Conservation (phyloP, 1,139 yeast species). For the Pichia sp. region DNA sequence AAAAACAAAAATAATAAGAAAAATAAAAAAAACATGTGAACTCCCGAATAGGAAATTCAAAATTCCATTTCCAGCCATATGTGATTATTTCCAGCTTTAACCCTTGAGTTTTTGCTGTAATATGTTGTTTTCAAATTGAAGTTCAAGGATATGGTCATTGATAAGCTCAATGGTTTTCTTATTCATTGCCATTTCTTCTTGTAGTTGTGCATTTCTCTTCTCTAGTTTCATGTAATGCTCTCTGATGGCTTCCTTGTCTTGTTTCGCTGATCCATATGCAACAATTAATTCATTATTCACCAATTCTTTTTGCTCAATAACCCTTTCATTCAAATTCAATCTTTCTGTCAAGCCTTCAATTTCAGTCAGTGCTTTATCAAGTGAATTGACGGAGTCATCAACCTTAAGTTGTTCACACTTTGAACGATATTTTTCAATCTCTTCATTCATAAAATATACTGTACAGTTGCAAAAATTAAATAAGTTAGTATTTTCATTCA, state of each 20-base stretch:
- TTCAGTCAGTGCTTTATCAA: constrained; percentile 14
- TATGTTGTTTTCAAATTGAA: constrained; percentile 65
- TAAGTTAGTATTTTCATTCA: not conserved
- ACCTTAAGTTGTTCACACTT: constrained; percentile 6
- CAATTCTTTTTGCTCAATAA: constrained; percentile 11
- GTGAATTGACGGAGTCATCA: constrained; percentile 4
- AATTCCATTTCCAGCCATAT: not conserved
- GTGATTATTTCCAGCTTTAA: not conserved
- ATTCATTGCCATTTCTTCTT: constrained; percentile 47
- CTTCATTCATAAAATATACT: constrained; percentile 5
- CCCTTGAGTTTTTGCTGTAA: constrained; percentile 21
- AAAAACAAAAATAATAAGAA: not conserved
- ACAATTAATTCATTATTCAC: constrained; percentile 14
- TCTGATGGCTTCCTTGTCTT: constrained; percentile 19
- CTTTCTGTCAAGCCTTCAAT: constrained; percentile 8
- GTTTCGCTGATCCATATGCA: constrained; percentile 18
- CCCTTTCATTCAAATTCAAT: constrained; percentile 3
- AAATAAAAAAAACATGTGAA: not conserved
- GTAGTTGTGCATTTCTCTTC: constrained; percentile 32
- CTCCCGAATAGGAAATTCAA: not conserved
- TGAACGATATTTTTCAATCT: not conserved
- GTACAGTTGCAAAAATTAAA: not conserved
- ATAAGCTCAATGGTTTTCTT: constrained; percentile 52
- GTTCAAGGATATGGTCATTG: constrained; percentile 65
- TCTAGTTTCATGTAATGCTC: constrained; percentile 28